Conservation (phyloP, 202 grass and related monocot species). For the Brachypodium distachyon region DNA sequence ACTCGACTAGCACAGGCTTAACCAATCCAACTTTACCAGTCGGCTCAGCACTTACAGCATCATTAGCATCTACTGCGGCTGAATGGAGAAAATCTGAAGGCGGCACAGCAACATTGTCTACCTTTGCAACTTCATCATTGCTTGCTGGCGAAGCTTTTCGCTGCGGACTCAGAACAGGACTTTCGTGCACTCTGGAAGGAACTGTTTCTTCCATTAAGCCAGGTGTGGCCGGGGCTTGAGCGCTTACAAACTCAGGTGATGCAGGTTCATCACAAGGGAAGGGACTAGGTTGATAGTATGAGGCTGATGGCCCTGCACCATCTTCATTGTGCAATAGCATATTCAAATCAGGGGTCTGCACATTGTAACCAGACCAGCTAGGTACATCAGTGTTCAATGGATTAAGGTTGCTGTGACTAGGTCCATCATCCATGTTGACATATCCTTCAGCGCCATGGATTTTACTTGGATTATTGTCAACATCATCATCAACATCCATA, state of each 20-base stretch:
- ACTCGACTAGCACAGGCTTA: slow-evolving; percentile 25
- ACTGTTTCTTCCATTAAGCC: slow-evolving; percentile 79
- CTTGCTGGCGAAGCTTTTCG: slow-evolving; percentile 52
- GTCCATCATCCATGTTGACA: slow-evolving; percentile 29
- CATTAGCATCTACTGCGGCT: slow-evolving; percentile 23
- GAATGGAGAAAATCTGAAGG: slow-evolving; percentile 27
- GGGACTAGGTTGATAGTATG: slow-evolving; percentile 50
- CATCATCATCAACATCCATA: slow-evolving; percentile 84
- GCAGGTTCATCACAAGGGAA: slow-evolving; percentile 37
- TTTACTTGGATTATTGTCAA: slow-evolving; percentile 62
- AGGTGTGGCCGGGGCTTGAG: slow-evolving; percentile 74
- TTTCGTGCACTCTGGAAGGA: slow-evolving; percentile 67
- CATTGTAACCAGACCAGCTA: slow-evolving; percentile 76
- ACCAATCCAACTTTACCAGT: slow-evolving; percentile 18
- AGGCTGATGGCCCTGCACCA: slow-evolving; percentile 45
- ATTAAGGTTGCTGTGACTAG: slow-evolving; percentile 24
- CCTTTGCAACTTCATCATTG: slow-evolving; percentile 47
- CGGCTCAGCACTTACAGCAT: slow-evolving; percentile 12
- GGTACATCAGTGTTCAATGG: slow-evolving; percentile 25
- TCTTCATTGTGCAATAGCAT: slow-evolving; percentile 59
- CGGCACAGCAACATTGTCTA: slow-evolving; percentile 35
- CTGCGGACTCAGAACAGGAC: slow-evolving; percentile 62
- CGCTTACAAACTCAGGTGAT: slow-evolving; percentile 50
- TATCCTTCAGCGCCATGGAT: slow-evolving; percentile 26
- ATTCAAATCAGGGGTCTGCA: slow-evolving; percentile 89